Percentiles rank a stretch among this genome's conserved stretches.
Conservation (phyloP, 2,329 filamentous ascomycete genomes). For the Microdochium nivale region DNA sequence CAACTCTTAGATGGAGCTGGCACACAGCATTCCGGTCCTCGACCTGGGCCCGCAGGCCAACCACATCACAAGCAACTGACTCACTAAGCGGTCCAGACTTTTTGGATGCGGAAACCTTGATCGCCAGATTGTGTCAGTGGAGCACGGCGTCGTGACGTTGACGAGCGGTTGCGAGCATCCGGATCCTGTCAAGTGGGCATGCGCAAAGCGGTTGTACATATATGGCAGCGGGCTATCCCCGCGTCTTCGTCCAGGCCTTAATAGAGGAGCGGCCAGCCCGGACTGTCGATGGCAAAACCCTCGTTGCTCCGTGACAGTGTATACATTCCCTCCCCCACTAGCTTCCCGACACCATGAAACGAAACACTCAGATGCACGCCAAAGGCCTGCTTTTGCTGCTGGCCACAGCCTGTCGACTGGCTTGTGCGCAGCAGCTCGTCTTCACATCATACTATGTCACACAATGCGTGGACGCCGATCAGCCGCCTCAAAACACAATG, state of each 20-base stretch:
- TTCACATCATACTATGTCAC: background rate
- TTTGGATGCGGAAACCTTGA: background rate
- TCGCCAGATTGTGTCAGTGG: background rate
- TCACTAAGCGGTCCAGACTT: background rate
- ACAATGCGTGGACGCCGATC: background rate
- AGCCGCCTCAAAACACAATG: background rate
- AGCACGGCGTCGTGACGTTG: background rate
- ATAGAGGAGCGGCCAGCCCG: background rate
- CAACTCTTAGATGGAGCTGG: background rate
- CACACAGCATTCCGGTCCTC: background rate
- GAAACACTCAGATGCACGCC: background rate
- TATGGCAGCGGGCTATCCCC: background rate
- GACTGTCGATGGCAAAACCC: background rate
- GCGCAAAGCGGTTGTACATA: background rate
- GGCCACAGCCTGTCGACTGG: background rate
- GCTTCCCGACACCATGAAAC: background rate
- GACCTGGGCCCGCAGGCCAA: background rate
- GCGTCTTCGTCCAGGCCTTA: background rate
- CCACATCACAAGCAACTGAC: background rate
- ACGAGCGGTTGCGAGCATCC: background rate
- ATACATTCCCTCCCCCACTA: background rate
- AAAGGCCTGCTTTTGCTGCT: background rate
- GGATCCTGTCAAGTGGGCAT: background rate
- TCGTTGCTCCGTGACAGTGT: background rate
- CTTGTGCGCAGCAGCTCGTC: background rate